A percentile compares a stretch with the other conserved stretches of the same genome.
Evolutionary conservation across 2,329 filamentous ascomycete genomes (phyloP).

Genomic region (Trichoderma cornu-damae): DNA sequence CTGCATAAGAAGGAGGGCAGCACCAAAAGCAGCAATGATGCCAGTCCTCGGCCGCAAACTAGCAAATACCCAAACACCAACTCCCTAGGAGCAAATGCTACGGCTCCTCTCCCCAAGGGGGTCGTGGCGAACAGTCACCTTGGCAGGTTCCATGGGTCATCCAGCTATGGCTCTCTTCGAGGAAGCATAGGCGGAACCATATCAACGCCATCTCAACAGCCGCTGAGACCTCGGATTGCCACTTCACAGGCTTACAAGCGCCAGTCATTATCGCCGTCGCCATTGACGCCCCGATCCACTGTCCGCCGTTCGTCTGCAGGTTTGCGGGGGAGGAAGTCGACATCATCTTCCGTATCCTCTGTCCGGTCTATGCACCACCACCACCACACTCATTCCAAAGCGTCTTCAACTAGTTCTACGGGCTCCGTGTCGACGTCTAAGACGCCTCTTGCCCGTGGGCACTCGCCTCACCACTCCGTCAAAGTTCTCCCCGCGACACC

Average conservation of each 20-base stretch:
- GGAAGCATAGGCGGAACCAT: conserved; percentile 24
- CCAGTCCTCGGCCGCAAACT: conserved; percentile 55
- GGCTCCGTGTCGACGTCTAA: conserved; percentile 67
- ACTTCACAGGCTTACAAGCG: conserved; percentile 53
- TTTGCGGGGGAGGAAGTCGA: conserved; percentile 87
- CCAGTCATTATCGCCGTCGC: conserved; percentile 79
- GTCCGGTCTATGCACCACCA: conserved; percentile 87
- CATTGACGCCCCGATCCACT: conserved; percentile 80
- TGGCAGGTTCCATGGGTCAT: conserved; percentile 27
- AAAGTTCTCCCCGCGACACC: conserved; percentile 94
- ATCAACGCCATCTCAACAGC: conserved; percentile 28
- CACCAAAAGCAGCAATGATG: conserved; percentile 45
- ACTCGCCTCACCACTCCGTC: conserved; percentile 82
- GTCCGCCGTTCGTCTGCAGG: conserved; percentile 79
- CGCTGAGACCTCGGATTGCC: conserved; percentile 29
- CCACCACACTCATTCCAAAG: conserved; percentile 84
- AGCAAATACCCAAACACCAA: conserved; percentile 49
- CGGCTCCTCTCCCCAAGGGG: conserved; percentile 45
- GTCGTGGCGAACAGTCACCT: conserved; percentile 49
- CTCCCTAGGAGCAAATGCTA: conserved; percentile 34
- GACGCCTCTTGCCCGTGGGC: conserved; percentile 56
- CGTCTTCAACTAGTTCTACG: conserved; percentile 84
- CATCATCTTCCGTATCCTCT: conserved; percentile 89
- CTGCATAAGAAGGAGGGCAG: conserved; percentile 47
- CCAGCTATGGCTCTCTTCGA: conserved; percentile 22